Evolutionary conservation across 768 basidiomycete genomes (phyloP).

Genomic region (Lactarius evosmus): DNA sequence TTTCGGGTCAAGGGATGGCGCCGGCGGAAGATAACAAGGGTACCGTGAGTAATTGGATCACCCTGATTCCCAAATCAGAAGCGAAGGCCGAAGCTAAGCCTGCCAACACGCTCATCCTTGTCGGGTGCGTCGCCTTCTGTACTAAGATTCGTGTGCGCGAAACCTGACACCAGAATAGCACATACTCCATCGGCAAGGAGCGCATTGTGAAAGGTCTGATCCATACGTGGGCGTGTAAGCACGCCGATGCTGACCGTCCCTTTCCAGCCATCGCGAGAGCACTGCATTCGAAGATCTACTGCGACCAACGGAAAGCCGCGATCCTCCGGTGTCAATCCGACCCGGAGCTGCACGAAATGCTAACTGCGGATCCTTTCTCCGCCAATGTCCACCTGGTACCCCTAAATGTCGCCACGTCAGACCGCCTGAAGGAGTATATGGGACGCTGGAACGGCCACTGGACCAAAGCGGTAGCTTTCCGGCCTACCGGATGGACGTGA

Average conservation of each 20-base stretch:
- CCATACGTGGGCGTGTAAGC: background rate
- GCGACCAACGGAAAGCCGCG: conserved; percentile 77
- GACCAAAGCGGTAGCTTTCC: conserved; percentile 70
- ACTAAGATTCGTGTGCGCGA: background rate
- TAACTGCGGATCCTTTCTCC: conserved; percentile 71
- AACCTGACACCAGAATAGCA: conserved; percentile 45
- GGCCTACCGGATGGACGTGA: conserved; percentile 97
- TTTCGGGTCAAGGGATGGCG: conserved; percentile 38
- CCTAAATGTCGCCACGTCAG: conserved; percentile 67
- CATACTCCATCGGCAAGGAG: conserved; percentile 97
- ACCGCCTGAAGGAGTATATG: conserved; percentile 74
- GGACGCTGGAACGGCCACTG: conserved; percentile 71
- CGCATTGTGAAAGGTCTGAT: conserved; percentile 86
- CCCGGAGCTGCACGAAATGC: conserved; percentile 69
- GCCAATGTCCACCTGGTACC: conserved; percentile 87
- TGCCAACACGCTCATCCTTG: conserved; percentile 54
- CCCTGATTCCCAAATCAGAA: conserved; percentile 29
- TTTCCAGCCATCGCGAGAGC: conserved; percentile 76
- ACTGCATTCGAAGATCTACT: conserved; percentile 79
- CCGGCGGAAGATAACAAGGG: conserved; percentile 31
- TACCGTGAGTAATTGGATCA: conserved; percentile 54
- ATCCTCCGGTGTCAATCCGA: conserved; percentile 85
- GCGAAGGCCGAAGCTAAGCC: conserved; percentile 40
- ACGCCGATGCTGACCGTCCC: background rate
- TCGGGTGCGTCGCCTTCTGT: conserved; percentile 52